phyloP scores from a whole-genome alignment of 2,329 filamentous ascomycete species.

The Aspergillus sp. region DNA sequence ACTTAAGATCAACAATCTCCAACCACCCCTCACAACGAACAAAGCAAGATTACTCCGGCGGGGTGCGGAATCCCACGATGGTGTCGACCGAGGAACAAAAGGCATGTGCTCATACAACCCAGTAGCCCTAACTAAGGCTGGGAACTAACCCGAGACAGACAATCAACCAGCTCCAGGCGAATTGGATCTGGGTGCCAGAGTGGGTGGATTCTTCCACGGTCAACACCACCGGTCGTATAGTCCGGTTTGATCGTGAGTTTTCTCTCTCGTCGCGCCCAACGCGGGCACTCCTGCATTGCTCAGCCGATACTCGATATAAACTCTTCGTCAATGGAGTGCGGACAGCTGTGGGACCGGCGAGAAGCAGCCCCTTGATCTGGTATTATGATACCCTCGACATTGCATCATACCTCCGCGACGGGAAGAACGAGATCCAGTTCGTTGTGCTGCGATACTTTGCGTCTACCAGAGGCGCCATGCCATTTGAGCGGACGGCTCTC shows the following conservation, averaged over 20 bases:
- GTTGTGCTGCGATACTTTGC: conserved; percentile 27
- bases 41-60: neutral
- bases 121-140: neutral
- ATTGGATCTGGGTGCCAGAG: conserved; percentile 13
- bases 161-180: conserved; percentile 11
- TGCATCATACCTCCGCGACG: conserved; percentile 17
- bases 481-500: conserved; percentile 25
- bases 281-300: conserved; percentile 8
- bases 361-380: conserved; percentile 33
- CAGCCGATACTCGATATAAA: conserved; percentile 45
- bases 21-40: neutral
- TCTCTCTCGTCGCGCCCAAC: neutral
- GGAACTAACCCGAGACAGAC: conserved; percentile 6
- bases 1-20: neutral
- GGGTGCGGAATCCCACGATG: neutral
- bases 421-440: conserved; percentile 22
- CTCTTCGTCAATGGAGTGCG: conserved; percentile 38
- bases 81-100: conserved; percentile 5
- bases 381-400: conserved; percentile 33
- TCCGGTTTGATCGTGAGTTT: conserved; percentile 3
- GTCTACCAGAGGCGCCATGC: conserved; percentile 25
- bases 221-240: conserved; percentile 10
- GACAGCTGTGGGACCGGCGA: conserved; percentile 36
- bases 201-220: conserved; percentile 9
- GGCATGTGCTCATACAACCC: neutral